Evolutionary conservation across 192 early-diverging fungal genomes (phyloP).

Genomic region (Gamsiella multidivaricata): DNA sequence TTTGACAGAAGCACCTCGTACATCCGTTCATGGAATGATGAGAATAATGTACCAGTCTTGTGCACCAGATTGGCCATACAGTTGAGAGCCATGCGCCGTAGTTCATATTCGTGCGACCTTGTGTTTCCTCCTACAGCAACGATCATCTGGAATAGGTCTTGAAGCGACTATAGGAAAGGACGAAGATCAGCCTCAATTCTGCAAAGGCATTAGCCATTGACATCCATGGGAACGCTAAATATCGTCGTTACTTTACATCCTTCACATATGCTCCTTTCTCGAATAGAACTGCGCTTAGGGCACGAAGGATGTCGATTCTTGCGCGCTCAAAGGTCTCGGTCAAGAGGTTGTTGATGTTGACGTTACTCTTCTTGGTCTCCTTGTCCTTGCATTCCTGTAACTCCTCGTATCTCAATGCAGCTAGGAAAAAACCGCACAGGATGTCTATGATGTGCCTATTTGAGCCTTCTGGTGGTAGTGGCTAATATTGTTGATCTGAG

Average conservation of each 20-base stretch:
- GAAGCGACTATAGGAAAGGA: conserved; percentile 32
- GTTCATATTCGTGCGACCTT: conserved; percentile 36
- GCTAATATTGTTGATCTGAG: not conserved
- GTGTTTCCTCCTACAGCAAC: conserved; percentile 19
- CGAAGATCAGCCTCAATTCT: not conserved
- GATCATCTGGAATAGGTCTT: conserved; percentile 40
- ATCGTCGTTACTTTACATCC: no score
- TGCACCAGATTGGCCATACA: conserved; percentile 74
- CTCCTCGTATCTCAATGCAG: conserved; percentile 3
- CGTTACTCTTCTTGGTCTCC: not conserved
- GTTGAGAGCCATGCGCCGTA: conserved; percentile 72
- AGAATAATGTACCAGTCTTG: conserved; percentile 66
- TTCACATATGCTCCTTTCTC: conserved; percentile 57
- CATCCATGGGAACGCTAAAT: no score
- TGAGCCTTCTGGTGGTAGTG: not conserved
- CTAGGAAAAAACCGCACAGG: conserved; percentile 12
- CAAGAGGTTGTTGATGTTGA: not conserved
- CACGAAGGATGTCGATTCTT: conserved; percentile 61
- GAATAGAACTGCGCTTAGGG: conserved; percentile 61
- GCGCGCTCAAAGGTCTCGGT: conserved; percentile 6
- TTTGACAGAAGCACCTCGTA: conserved; percentile 62
- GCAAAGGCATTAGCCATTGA: no score
- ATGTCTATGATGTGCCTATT: conserved; percentile 1
- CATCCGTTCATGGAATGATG: conserved; percentile 57
- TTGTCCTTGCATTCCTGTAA: not conserved